phyloP scores from a whole-genome alignment of 2,329 filamentous ascomycete species.

The Chaetoscypha palmicola region DNA sequence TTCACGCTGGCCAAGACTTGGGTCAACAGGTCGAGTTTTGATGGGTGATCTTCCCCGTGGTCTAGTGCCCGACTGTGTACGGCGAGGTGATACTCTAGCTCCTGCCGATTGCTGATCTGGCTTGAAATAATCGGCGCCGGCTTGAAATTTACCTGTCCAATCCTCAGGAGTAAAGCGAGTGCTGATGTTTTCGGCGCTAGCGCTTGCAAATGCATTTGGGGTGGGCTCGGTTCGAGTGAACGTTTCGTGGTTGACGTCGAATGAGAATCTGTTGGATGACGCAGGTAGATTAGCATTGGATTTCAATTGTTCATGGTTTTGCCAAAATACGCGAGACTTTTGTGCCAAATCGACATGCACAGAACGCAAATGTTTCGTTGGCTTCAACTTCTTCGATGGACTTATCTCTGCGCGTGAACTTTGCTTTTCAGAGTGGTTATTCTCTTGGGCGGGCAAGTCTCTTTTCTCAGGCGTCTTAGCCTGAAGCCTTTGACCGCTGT shows the following conservation, averaged over 20 bases:
- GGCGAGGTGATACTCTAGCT: constrained; percentile 12
- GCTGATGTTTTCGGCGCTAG: constrained; percentile 54
- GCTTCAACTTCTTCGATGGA: constrained; percentile 17
- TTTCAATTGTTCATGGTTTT: constrained; percentile 7
- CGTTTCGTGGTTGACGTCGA: constrained; percentile 39
- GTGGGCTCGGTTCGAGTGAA: constrained; percentile 34
- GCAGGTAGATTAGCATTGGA: constrained; percentile 25
- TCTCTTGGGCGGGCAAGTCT: not conserved
- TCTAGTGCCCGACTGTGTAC: constrained; percentile 24
- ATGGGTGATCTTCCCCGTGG: constrained; percentile 27
- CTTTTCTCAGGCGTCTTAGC: not conserved
- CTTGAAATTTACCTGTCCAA: constrained; percentile 31
- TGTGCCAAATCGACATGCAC: constrained; percentile 11
- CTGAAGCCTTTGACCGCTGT: constrained; percentile 3
- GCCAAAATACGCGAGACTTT: constrained; percentile 12
- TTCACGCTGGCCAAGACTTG: constrained; percentile 13
- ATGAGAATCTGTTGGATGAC: constrained; percentile 42
- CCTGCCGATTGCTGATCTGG: constrained; percentile 18
- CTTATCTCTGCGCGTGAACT: constrained; percentile 8
- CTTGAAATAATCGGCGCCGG: constrained; percentile 27
- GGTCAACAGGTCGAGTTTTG: constrained; percentile 18
- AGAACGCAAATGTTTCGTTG: constrained; percentile 13
- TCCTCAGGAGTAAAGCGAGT: constrained; percentile 51
- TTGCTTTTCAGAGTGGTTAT: not conserved
- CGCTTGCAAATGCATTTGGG: constrained; percentile 39